Evolutionary conservation across 2,329 filamentous ascomycete species (phyloP).

Genomic region (Phyllosticta ampelicida): DNA sequence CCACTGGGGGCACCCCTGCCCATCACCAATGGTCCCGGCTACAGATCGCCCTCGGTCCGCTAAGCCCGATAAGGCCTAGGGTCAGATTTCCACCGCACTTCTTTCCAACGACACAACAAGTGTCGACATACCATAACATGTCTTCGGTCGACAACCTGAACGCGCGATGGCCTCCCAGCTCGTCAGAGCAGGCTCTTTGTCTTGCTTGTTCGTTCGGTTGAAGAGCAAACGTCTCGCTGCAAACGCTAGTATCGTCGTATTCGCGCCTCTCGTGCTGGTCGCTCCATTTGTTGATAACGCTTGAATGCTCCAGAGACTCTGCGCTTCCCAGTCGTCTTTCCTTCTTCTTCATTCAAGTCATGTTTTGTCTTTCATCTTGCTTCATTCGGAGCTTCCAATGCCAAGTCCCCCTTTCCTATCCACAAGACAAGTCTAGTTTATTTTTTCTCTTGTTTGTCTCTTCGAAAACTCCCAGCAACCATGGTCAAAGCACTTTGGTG

Average conservation of each 20-base stretch:
- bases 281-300: no score
- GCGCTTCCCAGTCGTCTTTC: no score
- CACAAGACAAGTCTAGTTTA: not conserved
- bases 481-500: not conserved
- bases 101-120: not conserved
- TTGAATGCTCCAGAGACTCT: no score
- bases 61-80: not conserved
- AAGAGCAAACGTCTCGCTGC: no score
- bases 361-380: not conserved
- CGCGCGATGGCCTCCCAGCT: no score
- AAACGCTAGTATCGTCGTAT: no score
- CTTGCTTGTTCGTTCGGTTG: no score
- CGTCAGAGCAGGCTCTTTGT: no score
- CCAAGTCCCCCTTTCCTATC: not conserved
- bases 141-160: no score
- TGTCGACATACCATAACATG: no score
- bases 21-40: not conserved
- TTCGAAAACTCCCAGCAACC: not conserved
- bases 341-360: no score
- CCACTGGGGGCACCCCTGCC: not conserved
- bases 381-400: not conserved
- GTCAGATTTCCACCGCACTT: not conserved
- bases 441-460: not conserved
- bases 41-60: not conserved
- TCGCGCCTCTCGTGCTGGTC: no score